phyloP scores from a whole-genome alignment of 2,329 filamentous ascomycete genomes.

The Beauveria brongniartii region DNA sequence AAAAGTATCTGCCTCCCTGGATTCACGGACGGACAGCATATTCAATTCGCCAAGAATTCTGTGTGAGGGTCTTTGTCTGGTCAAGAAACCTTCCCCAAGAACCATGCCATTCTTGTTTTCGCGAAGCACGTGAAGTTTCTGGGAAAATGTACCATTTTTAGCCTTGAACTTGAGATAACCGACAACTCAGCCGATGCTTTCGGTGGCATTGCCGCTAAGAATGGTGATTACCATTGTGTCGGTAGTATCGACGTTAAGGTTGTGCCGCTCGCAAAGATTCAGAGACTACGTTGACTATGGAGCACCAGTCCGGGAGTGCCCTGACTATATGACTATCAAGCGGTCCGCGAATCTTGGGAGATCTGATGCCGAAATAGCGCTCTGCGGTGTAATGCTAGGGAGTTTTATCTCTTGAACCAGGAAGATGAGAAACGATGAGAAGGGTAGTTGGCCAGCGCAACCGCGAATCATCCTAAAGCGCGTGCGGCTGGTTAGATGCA shows the following conservation, averaged over 20 bases:
- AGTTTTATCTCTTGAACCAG: not conserved
- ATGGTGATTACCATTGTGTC: not conserved
- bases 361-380: not conserved
- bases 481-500: no score
- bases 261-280: not conserved
- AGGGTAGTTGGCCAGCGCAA: no score
- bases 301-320: not conserved
- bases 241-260: not conserved
- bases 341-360: not conserved
- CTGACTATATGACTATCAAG: not conserved
- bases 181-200: not conserved
- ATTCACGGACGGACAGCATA: not conserved
- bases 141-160: not conserved
- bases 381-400: not conserved
- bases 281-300: not conserved
- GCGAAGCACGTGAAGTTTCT: not conserved
- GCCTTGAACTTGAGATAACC: not conserved
- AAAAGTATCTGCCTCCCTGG: not conserved
- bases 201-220: not conserved
- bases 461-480: no score
- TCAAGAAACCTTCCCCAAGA: not conserved
- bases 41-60: not conserved
- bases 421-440: no score
- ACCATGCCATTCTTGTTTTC: not conserved
- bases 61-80: not conserved